Evolutionary conservation across 306 rosid genomes (phyloP).

Genomic region (Quercus mongolica): DNA sequence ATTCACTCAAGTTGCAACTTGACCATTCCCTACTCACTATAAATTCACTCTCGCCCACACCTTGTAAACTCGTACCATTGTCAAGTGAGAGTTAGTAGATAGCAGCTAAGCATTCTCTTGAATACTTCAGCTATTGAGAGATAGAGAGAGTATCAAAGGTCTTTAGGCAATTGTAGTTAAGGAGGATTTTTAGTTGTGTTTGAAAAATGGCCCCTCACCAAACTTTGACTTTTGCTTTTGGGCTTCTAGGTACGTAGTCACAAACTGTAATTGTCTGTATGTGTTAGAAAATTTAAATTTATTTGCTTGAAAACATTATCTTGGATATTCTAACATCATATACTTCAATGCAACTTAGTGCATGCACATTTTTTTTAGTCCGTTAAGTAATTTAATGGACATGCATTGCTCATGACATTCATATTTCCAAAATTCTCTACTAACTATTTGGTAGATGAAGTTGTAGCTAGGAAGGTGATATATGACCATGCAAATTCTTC

Average conservation of each 20-base stretch:
- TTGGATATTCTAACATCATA: no score
- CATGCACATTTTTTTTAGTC: background rate
- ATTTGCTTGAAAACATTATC: background rate
- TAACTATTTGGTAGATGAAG: background rate
- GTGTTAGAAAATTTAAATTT: background rate
- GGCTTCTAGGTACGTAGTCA: slow-evolving; percentile 61
- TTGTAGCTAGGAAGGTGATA: background rate
- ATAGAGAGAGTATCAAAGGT: background rate
- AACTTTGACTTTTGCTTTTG: slow-evolving; percentile 56
- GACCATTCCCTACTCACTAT: slow-evolving; percentile 21
- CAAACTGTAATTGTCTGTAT: background rate
- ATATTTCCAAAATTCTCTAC: background rate
- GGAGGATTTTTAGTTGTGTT: background rate
- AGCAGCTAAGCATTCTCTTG: slow-evolving; percentile 11
- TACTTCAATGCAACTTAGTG: background rate
- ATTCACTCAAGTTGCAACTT: background rate
- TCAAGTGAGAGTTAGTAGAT: no score
- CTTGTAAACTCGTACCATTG: slow-evolving; percentile 13
- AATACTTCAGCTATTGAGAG: slow-evolving; percentile 2
- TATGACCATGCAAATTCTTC: background rate
- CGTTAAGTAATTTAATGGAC: background rate
- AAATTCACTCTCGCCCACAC: slow-evolving; percentile 8
- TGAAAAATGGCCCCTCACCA: slow-evolving; percentile 48
- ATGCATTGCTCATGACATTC: background rate
- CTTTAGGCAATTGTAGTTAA: background rate